Evolutionary conservation across 2,329 filamentous ascomycete species (phyloP), one percentile per base, ranked within the genome.

Genomic region (Celoporthe dispersa): DNA sequence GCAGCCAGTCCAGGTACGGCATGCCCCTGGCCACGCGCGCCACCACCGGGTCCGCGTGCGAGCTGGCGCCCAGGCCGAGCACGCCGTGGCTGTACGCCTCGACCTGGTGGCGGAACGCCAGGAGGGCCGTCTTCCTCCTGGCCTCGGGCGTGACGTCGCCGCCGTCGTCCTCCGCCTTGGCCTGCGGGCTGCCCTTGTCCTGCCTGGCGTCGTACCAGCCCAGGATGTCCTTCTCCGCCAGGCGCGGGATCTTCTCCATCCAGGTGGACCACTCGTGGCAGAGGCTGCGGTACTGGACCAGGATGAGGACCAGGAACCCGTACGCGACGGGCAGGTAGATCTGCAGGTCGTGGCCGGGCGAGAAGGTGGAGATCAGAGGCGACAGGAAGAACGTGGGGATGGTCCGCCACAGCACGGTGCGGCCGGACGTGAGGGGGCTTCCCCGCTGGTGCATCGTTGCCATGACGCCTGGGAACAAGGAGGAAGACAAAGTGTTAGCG

Each of bases 181-280:
- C 64, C 25, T 57, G 48, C 37, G 66, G 11, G 8, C n/a, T 25
- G 51, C 44, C 44, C 25, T 65, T 70, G 57, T 48, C 72, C 63
- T 61, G 59, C 44, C 77, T 79, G 25, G 79, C 74, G 14, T 79
- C 75, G 75, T 84, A 86, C 84, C 85, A 88, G 19, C 80, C 78
- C 41, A 85, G 78, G 9, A 87, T 80, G 53, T 85, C 83, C n/a
- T 80, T 77, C 72, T 87, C 85, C 57, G 83, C 81, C 37, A 87
- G 77, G 7, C 80, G 80, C 63, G 83, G 82, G 59, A 88, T 83
- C 57, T 83, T 82, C 67, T 82, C 78, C 71, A 84, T 82, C 88
- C 88, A 90, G 2, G 83, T 86, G 4, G 86, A 84, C 88, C 88
- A 91, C 73, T 86, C 83, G 31, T 84, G 84, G 51, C 84, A 84